Percentiles rank a stretch among this genome's conserved stretches.
Conservation (phyloP, 345 rosid genomes). For the Isatis tinctoria region DNA sequence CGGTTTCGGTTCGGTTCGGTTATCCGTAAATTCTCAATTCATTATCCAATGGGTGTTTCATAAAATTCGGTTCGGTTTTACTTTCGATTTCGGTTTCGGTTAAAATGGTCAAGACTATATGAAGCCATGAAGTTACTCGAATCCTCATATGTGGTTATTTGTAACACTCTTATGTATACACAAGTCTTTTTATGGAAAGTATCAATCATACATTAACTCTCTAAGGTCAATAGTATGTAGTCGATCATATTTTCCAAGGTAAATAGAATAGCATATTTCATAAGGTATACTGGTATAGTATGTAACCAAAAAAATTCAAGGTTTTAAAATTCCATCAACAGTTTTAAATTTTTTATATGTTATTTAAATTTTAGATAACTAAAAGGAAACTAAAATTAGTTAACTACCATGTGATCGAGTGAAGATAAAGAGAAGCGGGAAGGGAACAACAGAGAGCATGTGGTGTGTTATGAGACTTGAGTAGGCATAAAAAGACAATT, state of each 20-base stretch:
- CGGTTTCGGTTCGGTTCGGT: too few relatives aligned
- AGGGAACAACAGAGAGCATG: conserved; percentile 17
- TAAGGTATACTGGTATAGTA: neutral
- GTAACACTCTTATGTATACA: neutral
- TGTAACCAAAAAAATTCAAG: neutral
- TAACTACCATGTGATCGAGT: conserved; percentile 6
- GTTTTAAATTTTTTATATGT: neutral
- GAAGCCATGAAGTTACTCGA: too few relatives aligned
- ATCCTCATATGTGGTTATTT: neutral
- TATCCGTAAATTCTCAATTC: too few relatives aligned
- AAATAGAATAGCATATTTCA: neutral
- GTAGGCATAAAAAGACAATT: conserved; percentile 8
- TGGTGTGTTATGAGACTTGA: conserved; percentile 24
- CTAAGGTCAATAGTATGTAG: neutral
- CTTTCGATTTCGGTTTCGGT: too few relatives aligned
- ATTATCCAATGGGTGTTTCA: too few relatives aligned
- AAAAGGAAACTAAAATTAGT: neutral
- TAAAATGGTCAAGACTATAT: too few relatives aligned
- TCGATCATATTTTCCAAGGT: neutral
- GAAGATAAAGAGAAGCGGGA: conserved; percentile 8
- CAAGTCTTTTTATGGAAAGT: neutral
- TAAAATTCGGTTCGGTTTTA: too few relatives aligned
- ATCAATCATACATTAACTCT: too few relatives aligned
- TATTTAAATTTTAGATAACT: neutral
- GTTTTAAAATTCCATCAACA: neutral